Conservation (phyloP, 192 early-diverging fungal species). For the Rhizophlyctis rosea region DNA sequence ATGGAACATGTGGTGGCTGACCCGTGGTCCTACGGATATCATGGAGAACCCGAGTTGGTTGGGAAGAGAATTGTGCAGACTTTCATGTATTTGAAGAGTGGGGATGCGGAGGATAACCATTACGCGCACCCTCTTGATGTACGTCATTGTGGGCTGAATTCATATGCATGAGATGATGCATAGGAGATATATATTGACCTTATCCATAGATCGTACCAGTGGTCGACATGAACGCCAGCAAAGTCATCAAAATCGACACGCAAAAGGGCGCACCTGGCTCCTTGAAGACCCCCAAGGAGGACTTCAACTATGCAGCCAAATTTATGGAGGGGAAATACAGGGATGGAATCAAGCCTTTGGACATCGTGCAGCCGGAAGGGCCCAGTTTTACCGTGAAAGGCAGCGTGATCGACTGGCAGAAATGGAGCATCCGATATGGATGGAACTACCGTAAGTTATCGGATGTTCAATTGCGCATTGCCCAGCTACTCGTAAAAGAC, state of each 20-base stretch:
- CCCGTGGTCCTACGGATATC: background rate
- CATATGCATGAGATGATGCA: too few species aligned
- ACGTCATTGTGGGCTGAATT: too few species aligned
- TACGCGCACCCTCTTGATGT: background rate
- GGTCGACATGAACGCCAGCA: background rate
- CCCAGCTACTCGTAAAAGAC: too few species aligned
- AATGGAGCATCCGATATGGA: background rate
- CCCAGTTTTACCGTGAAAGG: background rate
- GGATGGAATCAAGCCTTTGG: background rate
- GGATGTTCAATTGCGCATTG: too few species aligned
- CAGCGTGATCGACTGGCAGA: background rate
- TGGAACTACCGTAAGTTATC: background rate
- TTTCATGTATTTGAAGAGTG: background rate
- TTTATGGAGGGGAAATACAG: background rate
- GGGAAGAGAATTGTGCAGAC: background rate
- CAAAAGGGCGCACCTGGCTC: background rate
- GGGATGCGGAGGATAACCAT: background rate
- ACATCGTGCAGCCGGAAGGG: slow-evolving; percentile 1
- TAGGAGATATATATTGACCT: too few species aligned
- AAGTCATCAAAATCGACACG: background rate
- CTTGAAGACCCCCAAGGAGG: background rate
- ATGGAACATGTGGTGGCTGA: background rate
- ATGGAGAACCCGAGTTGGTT: background rate
- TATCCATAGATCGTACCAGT: background rate
- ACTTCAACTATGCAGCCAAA: background rate